Conservation (phyloP, 148 eudicot species). For the Pouteria glomerata region DNA sequence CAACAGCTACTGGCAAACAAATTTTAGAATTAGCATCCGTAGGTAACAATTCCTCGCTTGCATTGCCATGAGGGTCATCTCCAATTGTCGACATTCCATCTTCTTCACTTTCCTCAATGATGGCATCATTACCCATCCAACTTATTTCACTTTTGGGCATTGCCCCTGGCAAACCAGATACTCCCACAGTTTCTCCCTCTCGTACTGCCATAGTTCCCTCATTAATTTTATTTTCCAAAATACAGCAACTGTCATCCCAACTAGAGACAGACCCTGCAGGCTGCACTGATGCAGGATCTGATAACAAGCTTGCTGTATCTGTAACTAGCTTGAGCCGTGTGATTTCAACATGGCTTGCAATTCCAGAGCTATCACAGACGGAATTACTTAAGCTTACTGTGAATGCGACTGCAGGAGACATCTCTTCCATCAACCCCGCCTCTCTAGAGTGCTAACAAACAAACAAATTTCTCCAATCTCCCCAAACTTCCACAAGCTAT, state of each 20-base stretch:
- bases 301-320: slow-evolving; percentile 31
- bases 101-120: slow-evolving; percentile 27
- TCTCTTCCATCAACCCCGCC: slow-evolving; percentile 36
- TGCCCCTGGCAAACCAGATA: slow-evolving; percentile 3
- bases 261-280: slow-evolving; percentile 13
- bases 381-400: slow-evolving; percentile 36
- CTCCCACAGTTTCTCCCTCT: slow-evolving; percentile 8
- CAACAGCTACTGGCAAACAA: slow-evolving; percentile 42
- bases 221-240: background rate
- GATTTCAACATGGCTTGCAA: slow-evolving; percentile 29
- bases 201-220: slow-evolving; percentile 6
- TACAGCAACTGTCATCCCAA: background rate
- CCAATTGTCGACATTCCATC: slow-evolving; percentile 21
- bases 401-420: slow-evolving; percentile 36
- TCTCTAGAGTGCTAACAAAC: background rate
- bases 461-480: background rate
- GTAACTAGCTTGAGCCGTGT: slow-evolving; percentile 33
- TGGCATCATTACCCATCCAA: slow-evolving; percentile 15
- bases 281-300: slow-evolving; percentile 19
- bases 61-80: slow-evolving; percentile 24
- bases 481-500: background rate
- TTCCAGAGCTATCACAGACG: slow-evolving; percentile 28
- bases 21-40: slow-evolving; percentile 18
- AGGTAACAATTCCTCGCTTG: slow-evolving; percentile 29
- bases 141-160: slow-evolving; percentile 11